phyloP scores from a whole-genome alignment of 306 rosid genomes.

The Lathyrus tuberosus region DNA sequence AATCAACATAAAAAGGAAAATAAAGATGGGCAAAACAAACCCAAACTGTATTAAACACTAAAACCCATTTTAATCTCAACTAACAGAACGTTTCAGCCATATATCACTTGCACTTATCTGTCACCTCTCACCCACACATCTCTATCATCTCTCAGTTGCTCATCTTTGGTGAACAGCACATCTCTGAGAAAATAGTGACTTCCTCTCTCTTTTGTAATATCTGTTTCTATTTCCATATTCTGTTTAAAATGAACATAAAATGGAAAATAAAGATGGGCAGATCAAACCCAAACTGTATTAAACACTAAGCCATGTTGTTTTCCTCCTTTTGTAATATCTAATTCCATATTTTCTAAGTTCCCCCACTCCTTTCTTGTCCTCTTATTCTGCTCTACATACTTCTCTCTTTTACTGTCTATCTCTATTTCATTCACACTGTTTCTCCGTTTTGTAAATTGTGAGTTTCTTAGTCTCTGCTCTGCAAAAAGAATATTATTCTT shows the following conservation, averaged over 20 bases:
- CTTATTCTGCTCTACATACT: too few relatives aligned
- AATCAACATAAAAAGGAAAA: conserved; percentile 3
- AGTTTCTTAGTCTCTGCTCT: background rate
- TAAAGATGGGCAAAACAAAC: background rate
- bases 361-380: too few relatives aligned
- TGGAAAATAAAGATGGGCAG: too few relatives aligned
- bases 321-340: too few relatives aligned
- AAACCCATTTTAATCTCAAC: conserved; percentile 7
- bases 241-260: too few relatives aligned
- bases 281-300: background rate
- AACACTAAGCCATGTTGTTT: too few relatives aligned
- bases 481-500: background rate
- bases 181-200: background rate
- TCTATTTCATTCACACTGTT: background rate
- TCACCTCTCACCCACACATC: too few relatives aligned
- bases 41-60: background rate
- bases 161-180: background rate
- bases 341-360: too few relatives aligned
- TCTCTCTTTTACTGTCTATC: too few relatives aligned
- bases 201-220: background rate
- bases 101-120: background rate
- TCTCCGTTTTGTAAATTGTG: conserved; percentile 5
- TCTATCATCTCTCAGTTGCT: too few relatives aligned
- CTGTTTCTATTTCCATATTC: conserved; percentile 2
- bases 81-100: background rate